These are phyloP conservation scores for Mortierella sp. DNA, from an alignment of 371 early-diverging fungal genomes.

Conservation along the genomic window DNA sequence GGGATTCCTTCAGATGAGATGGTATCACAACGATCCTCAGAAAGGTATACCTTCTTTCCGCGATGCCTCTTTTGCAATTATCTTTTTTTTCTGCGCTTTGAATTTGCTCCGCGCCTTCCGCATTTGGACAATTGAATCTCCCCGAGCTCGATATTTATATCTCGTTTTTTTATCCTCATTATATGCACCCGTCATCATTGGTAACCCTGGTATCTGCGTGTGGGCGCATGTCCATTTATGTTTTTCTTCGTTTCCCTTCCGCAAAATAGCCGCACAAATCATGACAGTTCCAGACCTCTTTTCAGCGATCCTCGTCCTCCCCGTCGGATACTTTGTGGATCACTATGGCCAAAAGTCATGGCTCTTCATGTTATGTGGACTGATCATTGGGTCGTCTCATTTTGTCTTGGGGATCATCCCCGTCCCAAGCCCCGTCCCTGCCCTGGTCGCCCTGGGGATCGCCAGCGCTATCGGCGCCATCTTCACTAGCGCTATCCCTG, in stretches of 20 bases:
- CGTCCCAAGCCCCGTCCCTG: conserved; percentile 61
- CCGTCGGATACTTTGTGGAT: conserved; percentile 68
- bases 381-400: conserved; percentile 42
- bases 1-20: conserved; percentile 71
- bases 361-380: conserved; percentile 49
- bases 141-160: not conserved
- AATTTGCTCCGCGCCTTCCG: not conserved
- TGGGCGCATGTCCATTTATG: not conserved
- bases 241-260: not conserved
- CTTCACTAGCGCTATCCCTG: conserved; percentile 44
- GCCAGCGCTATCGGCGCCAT: conserved; percentile 62
- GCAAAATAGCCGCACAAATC: conserved; percentile 54
- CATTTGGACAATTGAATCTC: not conserved
- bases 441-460: conserved; percentile 69
- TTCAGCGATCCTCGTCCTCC: conserved; percentile 67
- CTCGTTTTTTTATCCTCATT: not conserved
- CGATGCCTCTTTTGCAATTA: not conserved
- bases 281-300: conserved; percentile 73
- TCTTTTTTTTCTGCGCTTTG: not conserved
- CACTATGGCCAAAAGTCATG: conserved; percentile 61
- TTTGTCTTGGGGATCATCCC: conserved; percentile 27
- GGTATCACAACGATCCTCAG: conserved; percentile 70
- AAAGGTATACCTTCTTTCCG: conserved; percentile 31
- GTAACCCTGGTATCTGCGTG: not conserved
- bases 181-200: not conserved